Percentiles rank a stretch among this genome's conserved stretches.
Evolutionary conservation across 768 basidiomycete species (phyloP).

Genomic region (Termitomyces sp.): DNA sequence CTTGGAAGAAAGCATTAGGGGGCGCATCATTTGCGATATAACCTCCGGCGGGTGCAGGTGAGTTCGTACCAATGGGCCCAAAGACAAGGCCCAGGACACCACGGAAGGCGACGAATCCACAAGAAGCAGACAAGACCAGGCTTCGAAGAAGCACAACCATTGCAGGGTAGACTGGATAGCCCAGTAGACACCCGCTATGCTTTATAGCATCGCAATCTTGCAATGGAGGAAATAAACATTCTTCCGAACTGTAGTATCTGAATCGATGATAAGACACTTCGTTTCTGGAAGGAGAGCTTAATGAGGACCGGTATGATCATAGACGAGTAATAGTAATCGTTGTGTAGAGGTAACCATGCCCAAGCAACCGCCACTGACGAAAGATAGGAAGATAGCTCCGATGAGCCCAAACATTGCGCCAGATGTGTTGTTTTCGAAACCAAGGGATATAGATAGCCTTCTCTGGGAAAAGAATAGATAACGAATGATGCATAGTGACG

Average conservation of each 20-base stretch:
- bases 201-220: constrained; percentile 11
- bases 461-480: background rate
- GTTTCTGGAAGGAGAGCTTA: background rate
- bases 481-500: background rate
- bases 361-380: background rate
- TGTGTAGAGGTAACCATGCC: background rate
- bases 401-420: background rate
- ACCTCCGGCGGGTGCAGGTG: constrained; percentile 20
- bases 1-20: constrained; percentile 27
- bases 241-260: background rate
- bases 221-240: constrained; percentile 1
- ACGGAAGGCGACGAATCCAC: constrained; percentile 2
- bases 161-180: background rate
- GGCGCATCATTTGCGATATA: constrained; percentile 20
- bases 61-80: constrained; percentile 20
- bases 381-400: background rate
- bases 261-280: background rate
- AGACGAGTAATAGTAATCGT: background rate
- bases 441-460: background rate
- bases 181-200: background rate
- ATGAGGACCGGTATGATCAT: background rate
- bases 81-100: constrained; percentile 12
- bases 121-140: constrained; percentile 3
- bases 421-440: background rate
- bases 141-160: constrained; percentile 11